Conservation (phyloP, 768 basidiomycete species). For the Trametes punicea region DNA sequence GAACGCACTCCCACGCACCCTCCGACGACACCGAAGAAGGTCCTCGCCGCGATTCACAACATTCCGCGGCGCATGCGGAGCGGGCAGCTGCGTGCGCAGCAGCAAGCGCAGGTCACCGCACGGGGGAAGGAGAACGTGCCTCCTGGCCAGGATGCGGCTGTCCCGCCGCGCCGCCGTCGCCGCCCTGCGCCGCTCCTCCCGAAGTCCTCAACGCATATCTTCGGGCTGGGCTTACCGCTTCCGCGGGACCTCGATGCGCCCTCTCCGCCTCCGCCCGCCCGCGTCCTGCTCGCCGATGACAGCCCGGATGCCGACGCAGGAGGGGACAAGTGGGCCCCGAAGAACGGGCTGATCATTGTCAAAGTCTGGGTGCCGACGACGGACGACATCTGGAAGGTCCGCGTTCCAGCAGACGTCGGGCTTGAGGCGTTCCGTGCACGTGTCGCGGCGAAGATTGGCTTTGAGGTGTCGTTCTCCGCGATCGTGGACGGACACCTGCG, state of each 20-base stretch:
- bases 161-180: conserved; percentile 3
- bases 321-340: conserved; percentile 31
- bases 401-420: conserved; percentile 31
- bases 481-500: conserved; percentile 19
- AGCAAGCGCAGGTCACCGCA: neutral
- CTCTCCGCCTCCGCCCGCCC: neutral
- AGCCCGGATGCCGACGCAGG: neutral
- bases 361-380: conserved; percentile 39
- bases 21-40: conserved; percentile 11
- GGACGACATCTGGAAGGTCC: conserved; percentile 40
- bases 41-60: conserved; percentile 25
- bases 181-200: conserved; percentile 17
- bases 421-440: conserved; percentile 32
- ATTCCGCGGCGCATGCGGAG: conserved; percentile 21
- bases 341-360: conserved; percentile 35
- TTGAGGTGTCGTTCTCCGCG: conserved; percentile 33
- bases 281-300: neutral
- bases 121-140: conserved; percentile 22
- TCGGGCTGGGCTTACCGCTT: conserved; percentile 4
- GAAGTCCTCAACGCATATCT: conserved; percentile 4
- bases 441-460: conserved; percentile 37
- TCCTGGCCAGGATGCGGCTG: neutral
- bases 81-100: conserved; percentile 8
- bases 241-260: conserved; percentile 10
- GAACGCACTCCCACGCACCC: neutral